Base-by-base conservation (phyloP, 371 early-diverging fungal genomes). In the Conidiobolus incongruus region DNA sequence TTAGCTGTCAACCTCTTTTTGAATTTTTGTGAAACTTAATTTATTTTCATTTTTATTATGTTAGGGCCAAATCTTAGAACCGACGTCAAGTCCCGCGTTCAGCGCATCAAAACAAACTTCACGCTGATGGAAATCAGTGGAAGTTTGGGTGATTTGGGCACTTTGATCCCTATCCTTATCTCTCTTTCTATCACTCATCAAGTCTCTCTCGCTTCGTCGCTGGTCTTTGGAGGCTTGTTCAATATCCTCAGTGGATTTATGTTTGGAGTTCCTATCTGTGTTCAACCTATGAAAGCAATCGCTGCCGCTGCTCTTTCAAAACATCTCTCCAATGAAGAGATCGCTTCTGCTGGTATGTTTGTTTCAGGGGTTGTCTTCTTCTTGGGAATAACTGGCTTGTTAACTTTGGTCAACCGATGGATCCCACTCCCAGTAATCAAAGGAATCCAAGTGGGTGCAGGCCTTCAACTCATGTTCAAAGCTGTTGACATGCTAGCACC, bases 371-470 rank as follows among this genome's bases (percentile, higher is more conserved):
- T 78, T 16, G 59, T 79, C 34, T 59, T 81, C 24, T 48, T 77
- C 24, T 62, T 90, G 19, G 78, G 80, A 10, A 47, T 70, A 8
- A 82, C 84, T 16, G 66, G 75, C 6, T 73, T 76, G 0, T 73
- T 86, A 40, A 60, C 66, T 47, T 47, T 76, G n/a, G 66, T 84
- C 19, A 64, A 71, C 34, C 61, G 62, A 32, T 70, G 68, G 51
- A 79, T 81, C 12, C 87, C 90, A 7, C 58, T 72, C 13, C 54
- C 82, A 1, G 63, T 90, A 6, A 66, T 89, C 47, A 78, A 78
- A 48, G 90, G 89, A 47, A 73, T 90, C 48, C 90, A 90, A 58
- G 58, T 90, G 38, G 90, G 87, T 24, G 76, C 90, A 3, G 82
- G 81, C 26, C 53, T 84, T 32, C 65, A 69, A 12, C 63, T 90